phyloP scores from a whole-genome alignment of 2,329 filamentous ascomycete genomes.

The Paramyrothecium sp. region DNA sequence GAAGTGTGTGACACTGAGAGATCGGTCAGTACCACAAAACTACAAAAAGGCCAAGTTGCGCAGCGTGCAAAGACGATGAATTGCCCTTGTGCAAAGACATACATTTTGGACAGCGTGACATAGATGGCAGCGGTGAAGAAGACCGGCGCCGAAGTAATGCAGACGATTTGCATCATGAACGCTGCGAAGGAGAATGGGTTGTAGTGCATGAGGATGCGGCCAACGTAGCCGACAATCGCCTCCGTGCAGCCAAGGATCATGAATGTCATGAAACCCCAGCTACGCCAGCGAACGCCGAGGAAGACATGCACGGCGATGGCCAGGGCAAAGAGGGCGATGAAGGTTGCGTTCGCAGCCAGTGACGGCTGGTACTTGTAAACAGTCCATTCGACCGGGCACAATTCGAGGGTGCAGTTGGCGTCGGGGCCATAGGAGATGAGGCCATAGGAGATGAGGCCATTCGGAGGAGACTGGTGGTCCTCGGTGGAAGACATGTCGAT shows the following conservation, averaged over 20 bases:
- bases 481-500: constrained; percentile 9
- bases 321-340: constrained; percentile 43
- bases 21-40: neutral
- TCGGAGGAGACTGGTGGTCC: neutral
- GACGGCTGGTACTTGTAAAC: constrained; percentile 47
- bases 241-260: constrained; percentile 54
- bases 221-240: constrained; percentile 63
- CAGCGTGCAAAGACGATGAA: neutral
- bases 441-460: constrained; percentile 22
- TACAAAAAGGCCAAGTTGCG: neutral
- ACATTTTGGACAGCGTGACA: constrained; percentile 50
- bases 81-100: neutral
- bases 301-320: constrained; percentile 41
- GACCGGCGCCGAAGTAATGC: constrained; percentile 38
- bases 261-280: constrained; percentile 41
- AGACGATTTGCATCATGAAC: constrained; percentile 62
- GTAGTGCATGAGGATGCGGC: constrained; percentile 52
- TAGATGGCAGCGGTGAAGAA: constrained; percentile 61
- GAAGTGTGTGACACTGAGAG: constrained; percentile 34
- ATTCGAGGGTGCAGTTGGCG: constrained; percentile 47
- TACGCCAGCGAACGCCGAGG: constrained; percentile 39
- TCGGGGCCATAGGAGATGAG: constrained; percentile 40
- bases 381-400: constrained; percentile 43
- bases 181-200: constrained; percentile 57
- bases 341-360: constrained; percentile 38